phyloP scores from a whole-genome alignment of 2,329 filamentous ascomycete genomes.

The Ceratocystiopsis minuta region DNA sequence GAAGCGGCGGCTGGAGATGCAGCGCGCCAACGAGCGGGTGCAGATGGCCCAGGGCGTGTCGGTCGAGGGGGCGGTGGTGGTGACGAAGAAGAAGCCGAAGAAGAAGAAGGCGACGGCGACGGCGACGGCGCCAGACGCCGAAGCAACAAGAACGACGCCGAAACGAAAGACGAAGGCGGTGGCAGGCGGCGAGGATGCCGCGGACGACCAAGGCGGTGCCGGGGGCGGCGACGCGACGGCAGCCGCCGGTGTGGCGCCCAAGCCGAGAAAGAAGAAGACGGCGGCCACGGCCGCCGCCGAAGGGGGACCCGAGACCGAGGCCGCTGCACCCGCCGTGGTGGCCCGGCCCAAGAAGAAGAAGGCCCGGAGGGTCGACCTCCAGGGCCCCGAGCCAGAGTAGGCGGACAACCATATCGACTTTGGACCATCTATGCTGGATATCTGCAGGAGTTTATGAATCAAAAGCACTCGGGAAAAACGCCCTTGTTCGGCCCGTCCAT shows the following conservation, averaged over 20 bases:
- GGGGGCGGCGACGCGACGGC: constrained; percentile 5
- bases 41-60: constrained; percentile 51
- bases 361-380: constrained; percentile 10
- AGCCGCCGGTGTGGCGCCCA: constrained; percentile 8
- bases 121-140: constrained; percentile 46
- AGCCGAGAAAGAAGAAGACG: constrained; percentile 19
- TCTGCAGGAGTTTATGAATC: too few relatives aligned
- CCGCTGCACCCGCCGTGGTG: neutral
- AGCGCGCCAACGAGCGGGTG: constrained; percentile 58
- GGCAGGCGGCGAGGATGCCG: too few relatives aligned
- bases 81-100: constrained; percentile 50
- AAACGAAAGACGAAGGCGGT: too few relatives aligned
- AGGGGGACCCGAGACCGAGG: too few relatives aligned
- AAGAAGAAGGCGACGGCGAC: constrained; percentile 49
- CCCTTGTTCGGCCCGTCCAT: too few relatives aligned
- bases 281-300: constrained; percentile 1
- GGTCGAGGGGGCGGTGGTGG: constrained; percentile 45
- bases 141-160: constrained; percentile 25
- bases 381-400: constrained; percentile 5
- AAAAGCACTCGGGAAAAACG: too few relatives aligned
- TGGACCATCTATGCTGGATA: neutral
- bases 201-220: constrained; percentile 14
- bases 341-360: constrained; percentile 13
- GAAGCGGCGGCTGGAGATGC: constrained; percentile 72
- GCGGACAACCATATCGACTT: neutral